Base-by-base conservation (phyloP, 495 filamentous ascomycete genomes). In the Jackrogersella multiformis region DNA sequence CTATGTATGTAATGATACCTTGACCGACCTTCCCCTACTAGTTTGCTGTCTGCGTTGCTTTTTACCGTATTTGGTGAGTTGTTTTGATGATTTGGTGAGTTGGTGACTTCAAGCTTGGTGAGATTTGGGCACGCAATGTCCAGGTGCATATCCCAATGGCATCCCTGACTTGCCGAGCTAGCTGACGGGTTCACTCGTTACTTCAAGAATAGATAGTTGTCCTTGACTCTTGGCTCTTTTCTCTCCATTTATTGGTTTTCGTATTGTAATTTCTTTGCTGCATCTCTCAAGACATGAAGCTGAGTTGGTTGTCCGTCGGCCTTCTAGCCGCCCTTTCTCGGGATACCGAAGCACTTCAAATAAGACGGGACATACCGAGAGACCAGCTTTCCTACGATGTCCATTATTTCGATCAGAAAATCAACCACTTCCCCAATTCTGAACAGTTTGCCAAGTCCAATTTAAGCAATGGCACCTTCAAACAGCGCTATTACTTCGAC, bases 401-500 rank as follows among this genome's bases (percentile, higher is more conserved):
- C 16, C 46, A 73, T 26, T 73, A 73, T 55, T 73, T 73, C 39
- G 32, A 66, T 16, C 71, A 73, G 48, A 68, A 69, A 21, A 79
- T 82, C 53, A 79, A 81, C 44, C 80, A 82, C 61, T 81, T 80
- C 44, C 79, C 77, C 32, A 56, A 78, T 20, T 67, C 42, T 28
- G 54, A 65, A 39, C 63, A 68, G n/a, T 81, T 58, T 16, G 21
- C 60, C 16, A 64, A 78, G 69, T 67, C 51, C 24, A 68, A 74
- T 24, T 68, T 81, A 44, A 71, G 73, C 44, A 75, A 72, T 53
- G 78, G 66, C 13, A 82, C 78, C 15, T 81, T 82, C 48, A 75
- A 70, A 24, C 78, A 81, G 69, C 73, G 79, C 67, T 82, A 81
- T 48, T 80, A 80, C 53, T 78, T 80, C 44, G 80, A 82, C 60